phyloP scores from a whole-genome alignment of 2,329 filamentous ascomycete genomes.

The Dothideomycetidae sp. region DNA sequence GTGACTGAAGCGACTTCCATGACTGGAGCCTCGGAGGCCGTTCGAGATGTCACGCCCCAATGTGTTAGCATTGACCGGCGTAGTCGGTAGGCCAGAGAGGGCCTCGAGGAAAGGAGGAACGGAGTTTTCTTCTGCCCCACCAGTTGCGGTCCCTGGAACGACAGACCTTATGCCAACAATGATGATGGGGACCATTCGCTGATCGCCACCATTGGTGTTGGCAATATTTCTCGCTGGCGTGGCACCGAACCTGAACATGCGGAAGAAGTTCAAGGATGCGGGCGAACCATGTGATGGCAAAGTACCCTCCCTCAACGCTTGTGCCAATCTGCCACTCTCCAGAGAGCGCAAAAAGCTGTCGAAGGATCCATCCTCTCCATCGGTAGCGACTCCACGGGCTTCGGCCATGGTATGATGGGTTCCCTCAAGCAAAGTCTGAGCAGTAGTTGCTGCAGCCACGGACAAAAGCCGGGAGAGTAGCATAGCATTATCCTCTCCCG shows the following conservation, averaged over 20 bases:
- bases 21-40: conserved; percentile 39
- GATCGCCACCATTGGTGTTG: conserved; percentile 27
- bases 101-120: conserved; percentile 37
- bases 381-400: conserved; percentile 38
- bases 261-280: conserved; percentile 50
- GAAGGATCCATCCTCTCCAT: conserved; percentile 46
- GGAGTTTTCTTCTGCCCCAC: conserved; percentile 23
- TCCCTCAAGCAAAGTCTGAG: conserved; percentile 49
- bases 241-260: conserved; percentile 47
- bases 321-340: conserved; percentile 45
- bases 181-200: conserved; percentile 52
- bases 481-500: conserved; percentile 48
- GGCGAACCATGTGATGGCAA: conserved; percentile 21
- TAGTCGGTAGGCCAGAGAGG: conserved; percentile 33
- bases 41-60: conserved; percentile 35
- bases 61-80: conserved; percentile 27
- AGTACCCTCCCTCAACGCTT: conserved; percentile 36
- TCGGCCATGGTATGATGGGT: conserved; percentile 41
- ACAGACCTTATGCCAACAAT: conserved; percentile 56
- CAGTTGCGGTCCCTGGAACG: conserved; percentile 33
- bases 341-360: conserved; percentile 49
- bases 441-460: conserved; percentile 49
- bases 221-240: conserved; percentile 5
- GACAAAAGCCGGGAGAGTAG: conserved; percentile 47
- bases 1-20: conserved; percentile 40